A percentile compares a stretch with the other conserved stretches of the same genome.
These are phyloP conservation scores for Salix viminalis DNA, from an alignment of 345 rosid species.

Conservation along the genomic window DNA sequence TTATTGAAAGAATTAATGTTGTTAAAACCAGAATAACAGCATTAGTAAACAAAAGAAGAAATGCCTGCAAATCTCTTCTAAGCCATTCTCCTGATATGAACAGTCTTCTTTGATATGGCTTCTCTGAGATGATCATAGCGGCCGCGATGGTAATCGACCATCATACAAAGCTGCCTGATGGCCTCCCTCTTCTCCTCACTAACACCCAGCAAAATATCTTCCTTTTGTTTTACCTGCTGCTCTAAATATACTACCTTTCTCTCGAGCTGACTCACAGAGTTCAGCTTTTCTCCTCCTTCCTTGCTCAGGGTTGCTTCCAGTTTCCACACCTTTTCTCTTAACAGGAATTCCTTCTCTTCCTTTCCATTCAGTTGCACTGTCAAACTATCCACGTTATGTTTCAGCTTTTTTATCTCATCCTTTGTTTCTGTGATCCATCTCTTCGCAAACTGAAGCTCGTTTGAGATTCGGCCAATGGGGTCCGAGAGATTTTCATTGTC, in stretches of 20 bases:
- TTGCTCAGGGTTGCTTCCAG: conserved; percentile 1
- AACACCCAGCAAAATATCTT: not conserved
- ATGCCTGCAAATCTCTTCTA: not conserved
- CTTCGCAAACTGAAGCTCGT: conserved; percentile 43
- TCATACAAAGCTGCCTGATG: conserved; percentile 18
- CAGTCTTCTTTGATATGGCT: conserved; percentile 20
- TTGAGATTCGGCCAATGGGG: conserved; percentile 33
- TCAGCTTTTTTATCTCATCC: conserved; percentile 6
- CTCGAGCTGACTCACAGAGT: conserved; percentile 2
- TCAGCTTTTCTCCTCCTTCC: not conserved
- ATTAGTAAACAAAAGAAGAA: not conserved
- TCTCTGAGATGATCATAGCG: conserved; percentile 26
- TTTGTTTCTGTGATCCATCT: conserved; percentile 15
- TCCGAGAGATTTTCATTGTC: conserved; percentile 26
- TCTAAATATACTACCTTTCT: conserved; percentile 10
- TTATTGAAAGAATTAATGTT: not conserved
- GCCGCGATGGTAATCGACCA: conserved; percentile 28
- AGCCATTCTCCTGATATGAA: conserved; percentile 6
- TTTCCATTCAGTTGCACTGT: not conserved
- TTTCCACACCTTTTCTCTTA: conserved; percentile 1
- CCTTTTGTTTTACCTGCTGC: conserved; percentile 10
- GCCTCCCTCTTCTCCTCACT: conserved; percentile 27
- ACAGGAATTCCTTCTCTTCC: not conserved
- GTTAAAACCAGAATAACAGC: not conserved
- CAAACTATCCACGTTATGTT: conserved; percentile 8